Base-by-base conservation (phyloP, 2,329 filamentous ascomycete genomes). In the Cercospora canescens region DNA sequence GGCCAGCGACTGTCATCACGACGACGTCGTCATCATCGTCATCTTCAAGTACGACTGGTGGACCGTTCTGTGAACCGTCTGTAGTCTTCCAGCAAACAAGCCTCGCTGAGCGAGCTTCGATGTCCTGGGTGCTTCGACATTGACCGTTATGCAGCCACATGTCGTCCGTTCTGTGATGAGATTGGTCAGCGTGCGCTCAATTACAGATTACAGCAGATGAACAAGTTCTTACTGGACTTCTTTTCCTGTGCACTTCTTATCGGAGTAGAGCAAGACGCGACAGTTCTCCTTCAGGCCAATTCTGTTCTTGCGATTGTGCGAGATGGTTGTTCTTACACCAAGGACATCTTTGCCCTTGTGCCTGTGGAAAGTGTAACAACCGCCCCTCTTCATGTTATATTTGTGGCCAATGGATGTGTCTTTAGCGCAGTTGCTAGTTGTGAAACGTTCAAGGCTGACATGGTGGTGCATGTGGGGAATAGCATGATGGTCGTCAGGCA, bases 381-480 rank as follows among this genome's bases (percentile, higher is more conserved):
- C 14, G 21, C 34, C 60, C 9, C n/a, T n/a, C 48, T 62, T 39
- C 24, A 62, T n/a, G 6, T 7, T 30, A 26, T 55, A 16, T 18
- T 7, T 26, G 18, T 32, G 14, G 14, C 48, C 34, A 35, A 55
- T 28, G 12, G 30, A 12, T 18, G 60, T 55, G 14, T 18, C 60
- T 28, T 6, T n/a, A 18, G 26, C 34, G 24, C 60, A 62, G 35
- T 62, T 16, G 5, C 24, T 12, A 7, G 21, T 35, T 6, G 48
- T 18, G 48, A 41, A 62, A 1, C 60, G 60, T n/a, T n/a, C n/a
- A 18, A 62, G 32, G 24, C 56, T 30, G 34, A 62, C 50, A 26
- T 62, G 60, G 35, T 62, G 60, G 24, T 62, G 60, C n/a, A 50
- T 32, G 50, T 62, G 60, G 21, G 32, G 52, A 21, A 21, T 8